Conservation (phyloP, 1,139 yeast species). For the Saccharomycopsis hybrid region DNA sequence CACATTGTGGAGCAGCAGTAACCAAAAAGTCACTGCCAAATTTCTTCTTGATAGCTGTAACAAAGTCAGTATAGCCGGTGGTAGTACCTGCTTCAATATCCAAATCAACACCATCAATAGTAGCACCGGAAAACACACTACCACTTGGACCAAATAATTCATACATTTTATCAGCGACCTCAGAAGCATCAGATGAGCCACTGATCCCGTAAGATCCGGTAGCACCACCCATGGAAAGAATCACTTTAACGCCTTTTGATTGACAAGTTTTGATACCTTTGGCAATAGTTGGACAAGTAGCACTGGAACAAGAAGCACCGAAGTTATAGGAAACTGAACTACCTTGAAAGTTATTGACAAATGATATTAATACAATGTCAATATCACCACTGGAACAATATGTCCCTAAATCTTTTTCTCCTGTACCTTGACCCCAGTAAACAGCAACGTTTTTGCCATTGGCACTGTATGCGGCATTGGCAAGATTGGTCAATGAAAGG, state of each 20-base stretch:
- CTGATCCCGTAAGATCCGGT: conserved; percentile 36
- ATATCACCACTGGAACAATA: conserved; percentile 67
- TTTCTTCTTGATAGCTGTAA: conserved; percentile 25
- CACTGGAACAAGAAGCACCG: conserved; percentile 37
- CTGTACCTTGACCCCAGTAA: conserved; percentile 85
- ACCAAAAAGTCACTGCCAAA: conserved; percentile 59
- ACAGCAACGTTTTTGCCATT: conserved; percentile 51
- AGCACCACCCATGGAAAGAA: conserved; percentile 72
- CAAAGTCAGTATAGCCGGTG: conserved; percentile 19
- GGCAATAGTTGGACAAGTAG: conserved; percentile 7
- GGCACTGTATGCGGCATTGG: conserved; percentile 6
- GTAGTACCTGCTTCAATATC: conserved; percentile 19
- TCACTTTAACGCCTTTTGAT: conserved; percentile 51
- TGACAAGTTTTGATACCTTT: conserved; percentile 62
- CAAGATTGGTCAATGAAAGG: not conserved
- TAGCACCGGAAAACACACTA: conserved; percentile 33
- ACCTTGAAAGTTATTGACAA: conserved; percentile 55
- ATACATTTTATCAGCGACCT: conserved; percentile 28
- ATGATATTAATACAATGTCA: conserved; percentile 69
- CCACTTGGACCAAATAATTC: conserved; percentile 41
- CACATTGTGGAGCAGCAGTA: conserved; percentile 61
- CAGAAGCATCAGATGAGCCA: conserved; percentile 21
- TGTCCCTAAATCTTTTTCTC: conserved; percentile 51
- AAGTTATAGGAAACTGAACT: conserved; percentile 32
- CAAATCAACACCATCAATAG: conserved; percentile 20